A percentile compares a stretch with the other conserved stretches of the same genome.
These are phyloP conservation scores for Lactifluus hygrophoroides DNA, from an alignment of 768 basidiomycete species.

Conservation along the genomic window DNA sequence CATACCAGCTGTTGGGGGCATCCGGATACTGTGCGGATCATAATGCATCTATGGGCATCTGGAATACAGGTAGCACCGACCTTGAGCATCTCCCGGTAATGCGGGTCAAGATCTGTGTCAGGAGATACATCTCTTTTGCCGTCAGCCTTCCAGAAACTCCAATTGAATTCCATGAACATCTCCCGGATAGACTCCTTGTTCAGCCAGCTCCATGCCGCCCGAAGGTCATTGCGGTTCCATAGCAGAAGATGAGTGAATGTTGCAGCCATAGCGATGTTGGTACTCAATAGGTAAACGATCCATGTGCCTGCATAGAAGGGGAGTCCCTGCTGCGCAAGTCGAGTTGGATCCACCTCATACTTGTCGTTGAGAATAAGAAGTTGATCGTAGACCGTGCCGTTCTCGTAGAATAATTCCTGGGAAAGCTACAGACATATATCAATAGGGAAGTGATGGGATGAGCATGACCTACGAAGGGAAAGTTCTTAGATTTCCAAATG, in stretches of 20 bases:
- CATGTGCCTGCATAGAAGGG: conserved; percentile 42
- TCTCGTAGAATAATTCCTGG: conserved; percentile 23
- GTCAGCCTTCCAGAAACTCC: conserved; percentile 36
- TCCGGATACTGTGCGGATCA: conserved; percentile 27
- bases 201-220: conserved; percentile 41
- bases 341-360: conserved; percentile 34
- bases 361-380: conserved; percentile 29
- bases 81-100: conserved; percentile 46
- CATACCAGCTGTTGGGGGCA: conserved; percentile 30
- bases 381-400: conserved; percentile 23
- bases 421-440: conserved; percentile 18
- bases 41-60: not conserved
- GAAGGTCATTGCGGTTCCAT: conserved; percentile 39
- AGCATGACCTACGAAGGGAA: conserved; percentile 15
- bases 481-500: conserved; percentile 21
- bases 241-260: conserved; percentile 41
- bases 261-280: conserved; percentile 41
- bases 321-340: conserved; percentile 35
- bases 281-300: conserved; percentile 36
- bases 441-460: not conserved
- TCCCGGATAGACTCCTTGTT: conserved; percentile 29
- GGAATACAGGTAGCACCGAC: conserved; percentile 20
- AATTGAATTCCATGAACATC: conserved; percentile 32
- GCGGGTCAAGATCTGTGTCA: conserved; percentile 36
- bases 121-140: conserved; percentile 27